phyloP scores from a whole-genome alignment of 2,329 filamentous ascomycete genomes.

The Endothia cerciana region DNA sequence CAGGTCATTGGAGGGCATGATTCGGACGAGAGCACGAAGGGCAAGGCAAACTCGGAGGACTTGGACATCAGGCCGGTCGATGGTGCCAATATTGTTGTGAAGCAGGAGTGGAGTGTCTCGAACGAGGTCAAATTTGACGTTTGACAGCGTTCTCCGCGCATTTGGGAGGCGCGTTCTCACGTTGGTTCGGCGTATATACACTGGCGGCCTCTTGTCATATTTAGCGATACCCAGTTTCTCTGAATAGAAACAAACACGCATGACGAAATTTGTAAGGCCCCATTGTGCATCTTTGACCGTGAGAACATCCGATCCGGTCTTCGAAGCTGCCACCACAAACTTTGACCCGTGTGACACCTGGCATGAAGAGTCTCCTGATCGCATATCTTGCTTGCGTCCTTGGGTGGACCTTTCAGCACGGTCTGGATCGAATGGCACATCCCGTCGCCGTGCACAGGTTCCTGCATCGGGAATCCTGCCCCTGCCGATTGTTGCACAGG shows the following conservation, averaged over 20 bases:
- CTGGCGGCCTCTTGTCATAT: slow-evolving; percentile 1
- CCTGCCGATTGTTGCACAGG: background rate
- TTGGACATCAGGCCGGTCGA: slow-evolving; percentile 9
- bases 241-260: slow-evolving; percentile 1
- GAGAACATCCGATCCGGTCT: background rate
- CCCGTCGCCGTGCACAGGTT: background rate
- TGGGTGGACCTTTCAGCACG: background rate
- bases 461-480: background rate
- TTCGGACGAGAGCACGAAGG: slow-evolving; percentile 18
- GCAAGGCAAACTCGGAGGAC: slow-evolving; percentile 4
- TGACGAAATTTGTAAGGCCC: background rate
- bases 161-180: background rate
- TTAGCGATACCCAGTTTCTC: slow-evolving; percentile 5
- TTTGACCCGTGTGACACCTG: too few species aligned
- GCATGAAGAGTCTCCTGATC: background rate
- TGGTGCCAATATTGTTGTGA: slow-evolving; percentile 18
- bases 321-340: background rate
- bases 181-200: background rate
- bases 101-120: slow-evolving; percentile 23
- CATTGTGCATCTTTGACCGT: background rate
- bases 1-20: slow-evolving; percentile 15
- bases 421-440: background rate
- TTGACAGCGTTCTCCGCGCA: background rate
- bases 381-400: background rate
- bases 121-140: slow-evolving; percentile 17